These are phyloP conservation scores for Phylloporus scabripes DNA, from an alignment of 768 basidiomycete species.

Conservation along the genomic window DNA sequence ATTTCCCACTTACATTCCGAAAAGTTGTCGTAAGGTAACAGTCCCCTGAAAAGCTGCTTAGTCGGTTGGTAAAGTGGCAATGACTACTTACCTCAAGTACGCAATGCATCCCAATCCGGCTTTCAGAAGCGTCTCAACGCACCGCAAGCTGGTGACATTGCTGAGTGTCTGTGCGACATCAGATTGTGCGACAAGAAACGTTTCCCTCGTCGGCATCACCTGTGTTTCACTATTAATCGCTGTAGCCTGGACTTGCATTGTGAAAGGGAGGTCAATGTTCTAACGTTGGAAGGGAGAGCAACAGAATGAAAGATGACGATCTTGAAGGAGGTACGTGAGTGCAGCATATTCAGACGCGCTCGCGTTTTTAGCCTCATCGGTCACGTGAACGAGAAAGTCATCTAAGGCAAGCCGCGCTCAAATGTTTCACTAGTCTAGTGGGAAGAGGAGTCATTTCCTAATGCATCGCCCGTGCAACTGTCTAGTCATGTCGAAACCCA, in stretches of 20 bases:
- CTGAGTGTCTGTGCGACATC: slow-evolving; percentile 39
- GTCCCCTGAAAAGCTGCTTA: slow-evolving; percentile 42
- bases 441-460: background rate
- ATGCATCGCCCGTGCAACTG: background rate
- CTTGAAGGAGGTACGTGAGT: background rate
- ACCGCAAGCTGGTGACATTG: slow-evolving; percentile 57
- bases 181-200: background rate
- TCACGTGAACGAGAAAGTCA: slow-evolving; percentile 19
- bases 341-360: slow-evolving; percentile 7
- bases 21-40: slow-evolving; percentile 79
- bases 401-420: too few relatives aligned
- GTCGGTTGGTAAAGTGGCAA: background rate
- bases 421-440: too few relatives aligned
- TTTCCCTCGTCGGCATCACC: slow-evolving; percentile 7
- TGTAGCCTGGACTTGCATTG: slow-evolving; percentile 26
- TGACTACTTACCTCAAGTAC: slow-evolving; percentile 52
- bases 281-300: background rate
- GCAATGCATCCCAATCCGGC: slow-evolving; percentile 75
- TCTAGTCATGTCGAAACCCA: background rate
- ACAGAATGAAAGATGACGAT: background rate
- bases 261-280: background rate
- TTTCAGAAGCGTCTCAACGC: slow-evolving; percentile 65
- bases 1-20: slow-evolving; percentile 44
- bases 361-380: slow-evolving; percentile 9
- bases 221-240: slow-evolving; percentile 19